Evolutionary conservation across 2,329 filamentous ascomycete species (phyloP), one percentile per base, ranked within the genome.

Genomic region (Fusarium falciforme): DNA sequence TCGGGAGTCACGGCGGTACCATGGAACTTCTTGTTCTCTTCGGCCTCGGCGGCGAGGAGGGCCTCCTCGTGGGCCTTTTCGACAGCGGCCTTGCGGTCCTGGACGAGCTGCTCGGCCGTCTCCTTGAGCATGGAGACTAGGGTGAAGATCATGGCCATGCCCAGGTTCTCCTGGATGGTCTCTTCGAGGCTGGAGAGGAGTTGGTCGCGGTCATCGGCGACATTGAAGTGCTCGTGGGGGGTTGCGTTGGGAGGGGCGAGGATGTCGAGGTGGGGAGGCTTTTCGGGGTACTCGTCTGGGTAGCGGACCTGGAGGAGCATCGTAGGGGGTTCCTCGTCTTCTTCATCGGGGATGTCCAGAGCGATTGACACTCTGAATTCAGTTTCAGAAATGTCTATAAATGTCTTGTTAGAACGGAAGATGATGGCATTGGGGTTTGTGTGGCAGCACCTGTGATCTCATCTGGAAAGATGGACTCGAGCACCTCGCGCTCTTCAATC

Each of bases 141-240:
- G 0, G 96, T 94, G 84, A 98, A 99, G 2, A 99, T 86, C 96
- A 99, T 99, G 64, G 95, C 94, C 93, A 98, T 98, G 72, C 96
- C 96, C 68, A 98, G 85, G 77, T 95, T 98, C 83, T 99, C 96
- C 81, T 96, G 92, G 38, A 98, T 93, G 0, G 92, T 93, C 17
- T 93, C 91, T 42, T 90, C 83, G 14, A 98, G 86, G 2, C 89
- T 89, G 60, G 91, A 87, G 17, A 98, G 89, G 16, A 99, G 90
- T 61, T 84, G 84, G 20, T 90, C 87, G 80, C 94, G 94, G 86
- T 99, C 96, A 58, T 93, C 91, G 77, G 92, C 89, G 55, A 98
- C 87, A 80, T 92, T 93, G 82, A 99, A 92, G 79, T 93, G 89
- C 31, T 90, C 88, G 82, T 97, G 90, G 79, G 89, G 82, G 22